These are phyloP conservation scores for Cicer yamashitae DNA, from an alignment of 306 rosid genomes.

Conservation along the genomic window DNA sequence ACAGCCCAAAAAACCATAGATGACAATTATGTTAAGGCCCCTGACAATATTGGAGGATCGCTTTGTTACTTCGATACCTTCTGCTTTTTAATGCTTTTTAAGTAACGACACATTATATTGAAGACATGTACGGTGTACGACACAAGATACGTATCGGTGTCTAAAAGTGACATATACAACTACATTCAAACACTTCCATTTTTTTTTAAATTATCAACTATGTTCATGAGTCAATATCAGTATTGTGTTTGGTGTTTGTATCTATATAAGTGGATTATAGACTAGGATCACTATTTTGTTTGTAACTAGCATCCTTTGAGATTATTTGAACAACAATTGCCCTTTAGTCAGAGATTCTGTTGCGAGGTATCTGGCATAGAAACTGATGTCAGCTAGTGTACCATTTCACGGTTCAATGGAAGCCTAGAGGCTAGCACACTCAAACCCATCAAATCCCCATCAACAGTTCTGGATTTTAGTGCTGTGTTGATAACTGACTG, in stretches of 20 bases:
- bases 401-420: constrained; percentile 7
- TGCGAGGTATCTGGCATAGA: constrained; percentile 33
- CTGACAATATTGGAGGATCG: background rate
- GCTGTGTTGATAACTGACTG: constrained; percentile 2
- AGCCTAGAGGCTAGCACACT: background rate
- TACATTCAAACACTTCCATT: background rate
- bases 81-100: background rate
- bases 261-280: no score
- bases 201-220: background rate
- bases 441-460: constrained; percentile 31
- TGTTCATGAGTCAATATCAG: background rate
- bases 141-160: no score
- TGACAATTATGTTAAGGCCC: background rate
- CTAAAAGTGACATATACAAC: background rate
- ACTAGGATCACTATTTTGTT: background rate
- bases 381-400: constrained; percentile 27
- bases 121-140: background rate
- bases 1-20: constrained; percentile 17
- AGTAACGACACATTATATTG: background rate
- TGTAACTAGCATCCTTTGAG: background rate
- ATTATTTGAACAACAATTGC: constrained; percentile 5
- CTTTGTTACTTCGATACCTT: background rate
- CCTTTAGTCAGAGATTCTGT: constrained; percentile 26
- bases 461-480: constrained; percentile 38
- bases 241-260: background rate